These are phyloP conservation scores for Fonsecaea monophora DNA, from an alignment of 2,329 filamentous ascomycete species.

Conservation along the genomic window DNA sequence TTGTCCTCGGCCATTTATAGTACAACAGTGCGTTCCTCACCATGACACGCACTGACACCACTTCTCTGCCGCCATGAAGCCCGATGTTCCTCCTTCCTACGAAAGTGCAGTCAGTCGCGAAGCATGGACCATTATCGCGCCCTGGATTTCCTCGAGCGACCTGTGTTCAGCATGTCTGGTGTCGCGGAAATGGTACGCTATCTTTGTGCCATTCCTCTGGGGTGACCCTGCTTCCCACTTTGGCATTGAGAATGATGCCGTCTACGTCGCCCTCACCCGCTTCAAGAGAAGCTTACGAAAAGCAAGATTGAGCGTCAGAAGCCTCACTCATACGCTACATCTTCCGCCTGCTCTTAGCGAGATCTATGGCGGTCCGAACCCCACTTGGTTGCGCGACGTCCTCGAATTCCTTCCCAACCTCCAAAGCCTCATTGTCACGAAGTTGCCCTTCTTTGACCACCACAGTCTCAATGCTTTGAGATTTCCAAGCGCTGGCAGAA, in stretches of 20 bases:
- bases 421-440: slow-evolving; percentile 65
- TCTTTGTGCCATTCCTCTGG: slow-evolving; percentile 67
- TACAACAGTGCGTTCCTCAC: slow-evolving; percentile 5
- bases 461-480: slow-evolving; percentile 60
- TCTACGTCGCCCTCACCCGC: slow-evolving; percentile 66
- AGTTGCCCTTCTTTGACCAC: slow-evolving; percentile 68
- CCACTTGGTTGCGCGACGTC: slow-evolving; percentile 66
- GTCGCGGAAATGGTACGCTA: slow-evolving; percentile 62
- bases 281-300: slow-evolving; percentile 64
- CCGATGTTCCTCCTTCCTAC: slow-evolving; percentile 65
- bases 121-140: slow-evolving; percentile 63
- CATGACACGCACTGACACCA: slow-evolving; percentile 15
- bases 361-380: slow-evolving; percentile 65
- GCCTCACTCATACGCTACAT: slow-evolving; percentile 67
- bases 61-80: slow-evolving; percentile 31
- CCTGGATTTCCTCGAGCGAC: slow-evolving; percentile 62
- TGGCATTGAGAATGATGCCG: slow-evolving; percentile 60
- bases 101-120: slow-evolving; percentile 62
- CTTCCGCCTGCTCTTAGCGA: slow-evolving; percentile 67
- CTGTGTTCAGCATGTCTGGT: slow-evolving; percentile 64
- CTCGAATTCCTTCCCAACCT: slow-evolving; percentile 64
- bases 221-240: slow-evolving; percentile 69
- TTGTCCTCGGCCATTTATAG: background rate
- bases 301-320: slow-evolving; percentile 60
- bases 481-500: slow-evolving; percentile 35